Conservation (phyloP, 768 basidiomycete species). For the Mycena amicta region DNA sequence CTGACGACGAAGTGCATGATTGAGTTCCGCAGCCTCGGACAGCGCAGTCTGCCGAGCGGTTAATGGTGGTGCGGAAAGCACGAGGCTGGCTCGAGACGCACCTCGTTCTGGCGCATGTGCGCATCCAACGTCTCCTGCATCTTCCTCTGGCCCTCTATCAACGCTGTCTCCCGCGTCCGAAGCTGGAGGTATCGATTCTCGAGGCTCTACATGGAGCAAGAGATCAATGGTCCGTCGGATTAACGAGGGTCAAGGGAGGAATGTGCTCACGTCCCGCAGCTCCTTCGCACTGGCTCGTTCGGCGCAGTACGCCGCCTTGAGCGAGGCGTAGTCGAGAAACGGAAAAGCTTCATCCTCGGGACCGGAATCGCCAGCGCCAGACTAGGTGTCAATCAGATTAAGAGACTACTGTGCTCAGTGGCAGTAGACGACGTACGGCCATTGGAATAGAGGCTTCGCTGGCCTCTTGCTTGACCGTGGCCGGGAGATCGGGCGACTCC, state of each 20-base stretch:
- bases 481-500: too few relatives aligned
- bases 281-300: background rate
- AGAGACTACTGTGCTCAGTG: background rate
- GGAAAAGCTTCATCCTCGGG: too few relatives aligned
- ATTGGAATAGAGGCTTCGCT: background rate
- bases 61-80: background rate
- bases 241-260: too few relatives aligned
- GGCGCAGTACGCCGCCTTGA: background rate
- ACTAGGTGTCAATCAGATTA: background rate
- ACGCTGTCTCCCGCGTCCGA: background rate
- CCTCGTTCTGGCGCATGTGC: background rate
- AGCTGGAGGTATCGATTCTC: background rate
- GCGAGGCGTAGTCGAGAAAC: background rate
- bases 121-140: background rate
- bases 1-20: background rate
- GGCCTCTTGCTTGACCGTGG: background rate
- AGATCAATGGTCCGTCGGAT: background rate
- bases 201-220: background rate
- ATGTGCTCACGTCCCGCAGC: background rate
- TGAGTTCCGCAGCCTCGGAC: background rate
- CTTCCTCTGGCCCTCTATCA: too few relatives aligned
- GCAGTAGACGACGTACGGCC: background rate
- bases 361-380: background rate
- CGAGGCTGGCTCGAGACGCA: background rate
- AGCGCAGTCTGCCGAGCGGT: background rate